Conservation (phyloP, 2,329 filamentous ascomycete species). For the Colletotrichum musicola region DNA sequence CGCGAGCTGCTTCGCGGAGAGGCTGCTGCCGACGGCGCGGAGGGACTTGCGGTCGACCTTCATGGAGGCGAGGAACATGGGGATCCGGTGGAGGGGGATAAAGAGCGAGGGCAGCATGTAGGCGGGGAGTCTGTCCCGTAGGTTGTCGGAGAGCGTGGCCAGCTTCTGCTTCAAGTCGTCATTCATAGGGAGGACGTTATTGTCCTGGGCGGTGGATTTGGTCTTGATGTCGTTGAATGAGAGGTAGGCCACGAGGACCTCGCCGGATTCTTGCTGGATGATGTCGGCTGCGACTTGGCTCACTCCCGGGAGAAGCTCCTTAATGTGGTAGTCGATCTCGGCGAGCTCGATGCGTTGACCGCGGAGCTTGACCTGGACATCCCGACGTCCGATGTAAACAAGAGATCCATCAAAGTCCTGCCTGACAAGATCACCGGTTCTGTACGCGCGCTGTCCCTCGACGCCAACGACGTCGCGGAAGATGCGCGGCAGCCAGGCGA, state of each 20-base stretch:
- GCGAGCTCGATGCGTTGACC: slow-evolving; percentile 47
- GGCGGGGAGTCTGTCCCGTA: background rate
- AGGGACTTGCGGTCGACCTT: too few relatives aligned
- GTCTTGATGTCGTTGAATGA: background rate
- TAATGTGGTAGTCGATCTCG: slow-evolving; percentile 43
- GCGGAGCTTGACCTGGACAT: slow-evolving; percentile 47
- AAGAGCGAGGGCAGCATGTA: background rate
- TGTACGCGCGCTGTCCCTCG: slow-evolving; percentile 48
- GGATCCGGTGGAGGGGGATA: background rate
- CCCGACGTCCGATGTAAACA: slow-evolving; percentile 44
- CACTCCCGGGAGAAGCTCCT: background rate
- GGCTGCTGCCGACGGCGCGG: too few relatives aligned
- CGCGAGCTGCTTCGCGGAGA: background rate
- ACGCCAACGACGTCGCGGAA: background rate
- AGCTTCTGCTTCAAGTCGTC: background rate
- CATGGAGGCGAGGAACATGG: background rate
- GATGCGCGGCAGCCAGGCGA: too few relatives aligned
- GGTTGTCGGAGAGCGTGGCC: too few relatives aligned
- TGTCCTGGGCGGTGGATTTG: too few relatives aligned
- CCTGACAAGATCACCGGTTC: slow-evolving; percentile 57
- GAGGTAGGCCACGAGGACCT: slow-evolving; percentile 1
- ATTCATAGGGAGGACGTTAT: background rate
- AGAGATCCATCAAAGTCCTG: slow-evolving; percentile 32
- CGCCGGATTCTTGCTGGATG: background rate
- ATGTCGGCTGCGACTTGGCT: slow-evolving; percentile 1